Conservation (phyloP, 768 basidiomycete species). For the Antrodiella citrinella region DNA sequence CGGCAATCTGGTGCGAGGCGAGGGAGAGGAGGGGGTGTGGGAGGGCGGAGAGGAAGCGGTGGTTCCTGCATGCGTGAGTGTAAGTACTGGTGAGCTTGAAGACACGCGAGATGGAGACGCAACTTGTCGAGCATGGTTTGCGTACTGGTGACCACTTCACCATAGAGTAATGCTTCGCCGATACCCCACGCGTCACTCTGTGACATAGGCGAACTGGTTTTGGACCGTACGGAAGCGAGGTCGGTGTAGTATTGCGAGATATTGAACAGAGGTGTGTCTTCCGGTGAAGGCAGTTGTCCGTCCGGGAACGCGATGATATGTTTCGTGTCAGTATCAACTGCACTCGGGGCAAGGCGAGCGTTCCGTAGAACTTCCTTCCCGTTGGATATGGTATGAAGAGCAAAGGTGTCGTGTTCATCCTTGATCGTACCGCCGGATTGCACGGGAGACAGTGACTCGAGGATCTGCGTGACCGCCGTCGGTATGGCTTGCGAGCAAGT, state of each 20-base stretch:
- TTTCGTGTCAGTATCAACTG: slow-evolving; percentile 26
- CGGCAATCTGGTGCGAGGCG: slow-evolving; percentile 81
- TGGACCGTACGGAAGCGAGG: slow-evolving; percentile 29
- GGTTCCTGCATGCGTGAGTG: slow-evolving; percentile 60
- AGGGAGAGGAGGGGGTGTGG: slow-evolving; percentile 76
- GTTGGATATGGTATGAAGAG: slow-evolving; percentile 38
- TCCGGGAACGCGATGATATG: slow-evolving; percentile 46
- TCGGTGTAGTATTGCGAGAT: slow-evolving; percentile 49
- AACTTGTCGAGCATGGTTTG: slow-evolving; percentile 93
- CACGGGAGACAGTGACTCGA: slow-evolving; percentile 28
- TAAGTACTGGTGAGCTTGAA: neutral
- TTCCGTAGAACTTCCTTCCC: slow-evolving; percentile 24
- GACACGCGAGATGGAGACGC: slow-evolving; percentile 21
- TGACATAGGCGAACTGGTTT: slow-evolving; percentile 11
- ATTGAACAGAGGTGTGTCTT: slow-evolving; percentile 71
- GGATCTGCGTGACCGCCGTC: slow-evolving; percentile 23
- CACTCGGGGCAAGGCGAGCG: slow-evolving; percentile 11
- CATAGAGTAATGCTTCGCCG: slow-evolving; percentile 78
- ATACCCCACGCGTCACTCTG: slow-evolving; percentile 52
- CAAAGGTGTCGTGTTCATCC: slow-evolving; percentile 68
- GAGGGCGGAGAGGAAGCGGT: slow-evolving; percentile 54
- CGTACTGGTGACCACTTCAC: slow-evolving; percentile 87
- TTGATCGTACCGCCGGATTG: slow-evolving; percentile 32
- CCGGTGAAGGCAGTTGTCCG: slow-evolving; percentile 37
- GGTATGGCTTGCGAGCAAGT: slow-evolving; percentile 27